These are phyloP conservation scores for Eimeria zaria DNA, from an alignment of 169 alveolate genomes.

Conservation along the genomic window DNA sequence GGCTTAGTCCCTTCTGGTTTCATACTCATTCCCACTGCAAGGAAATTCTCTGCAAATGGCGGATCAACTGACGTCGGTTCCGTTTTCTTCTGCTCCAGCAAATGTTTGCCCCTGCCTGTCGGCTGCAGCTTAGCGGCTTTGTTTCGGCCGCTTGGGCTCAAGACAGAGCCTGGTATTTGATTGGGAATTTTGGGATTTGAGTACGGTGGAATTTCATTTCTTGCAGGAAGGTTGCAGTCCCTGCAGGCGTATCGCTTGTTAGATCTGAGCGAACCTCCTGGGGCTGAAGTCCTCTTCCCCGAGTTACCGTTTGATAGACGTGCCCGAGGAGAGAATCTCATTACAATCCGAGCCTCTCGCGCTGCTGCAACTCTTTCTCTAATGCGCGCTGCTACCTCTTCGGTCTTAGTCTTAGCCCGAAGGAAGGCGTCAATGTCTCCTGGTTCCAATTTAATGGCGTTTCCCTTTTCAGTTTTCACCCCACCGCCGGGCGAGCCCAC, in stretches of 20 bases:
- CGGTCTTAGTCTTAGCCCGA: slow-evolving; percentile 26
- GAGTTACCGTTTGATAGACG: neutral
- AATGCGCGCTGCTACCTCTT: slow-evolving; percentile 52
- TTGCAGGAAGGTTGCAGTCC: neutral
- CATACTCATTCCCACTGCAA: slow-evolving; percentile 17
- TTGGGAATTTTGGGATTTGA: neutral
- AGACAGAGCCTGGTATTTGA: neutral
- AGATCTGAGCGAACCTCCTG: neutral
- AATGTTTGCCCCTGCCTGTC: neutral
- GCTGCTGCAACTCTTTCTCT: slow-evolving; percentile 6
- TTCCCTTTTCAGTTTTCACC: neutral
- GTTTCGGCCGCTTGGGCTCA: neutral
- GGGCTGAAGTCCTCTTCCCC: neutral
- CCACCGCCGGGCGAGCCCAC: neutral
- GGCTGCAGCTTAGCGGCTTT: neutral
- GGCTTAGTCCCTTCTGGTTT: neutral
- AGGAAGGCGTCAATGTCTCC: slow-evolving; percentile 31
- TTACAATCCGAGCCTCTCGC: neutral
- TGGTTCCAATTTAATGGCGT: neutral
- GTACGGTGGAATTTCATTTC: neutral
- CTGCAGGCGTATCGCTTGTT: neutral
- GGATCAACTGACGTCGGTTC: neutral
- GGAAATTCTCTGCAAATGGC: neutral
- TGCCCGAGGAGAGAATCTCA: neutral
- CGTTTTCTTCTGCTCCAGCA: neutral